phyloP scores from a whole-genome alignment of 805 yeast genomes.

The Sugiyamaella chiloensis region DNA sequence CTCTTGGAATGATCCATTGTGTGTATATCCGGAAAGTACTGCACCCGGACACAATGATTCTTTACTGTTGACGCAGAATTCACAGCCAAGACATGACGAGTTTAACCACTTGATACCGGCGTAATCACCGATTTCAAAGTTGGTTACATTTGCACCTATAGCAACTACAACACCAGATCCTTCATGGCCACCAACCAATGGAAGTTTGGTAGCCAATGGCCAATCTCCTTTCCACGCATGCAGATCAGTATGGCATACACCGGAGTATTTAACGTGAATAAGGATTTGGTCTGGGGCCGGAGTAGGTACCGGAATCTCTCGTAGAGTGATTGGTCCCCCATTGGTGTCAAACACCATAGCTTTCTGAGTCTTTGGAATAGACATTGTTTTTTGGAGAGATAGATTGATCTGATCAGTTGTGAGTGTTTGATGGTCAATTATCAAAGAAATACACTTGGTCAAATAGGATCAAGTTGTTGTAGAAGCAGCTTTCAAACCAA shows the following conservation, averaged over 20 bases:
- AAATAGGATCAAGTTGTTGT: too few species aligned
- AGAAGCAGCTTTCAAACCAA: too few species aligned
- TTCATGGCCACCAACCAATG: slow-evolving; percentile 85
- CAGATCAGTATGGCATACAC: slow-evolving; percentile 91
- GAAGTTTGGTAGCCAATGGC: slow-evolving; percentile 73
- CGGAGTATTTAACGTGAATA: slow-evolving; percentile 79
- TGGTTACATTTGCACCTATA: slow-evolving; percentile 62
- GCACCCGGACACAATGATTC: slow-evolving; percentile 73
- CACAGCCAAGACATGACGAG: slow-evolving; percentile 74
- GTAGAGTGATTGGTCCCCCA: slow-evolving; percentile 62
- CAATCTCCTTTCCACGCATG: slow-evolving; percentile 96
- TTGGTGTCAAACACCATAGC: slow-evolving; percentile 65
- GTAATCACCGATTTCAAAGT: slow-evolving; percentile 72
- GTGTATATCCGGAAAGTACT: slow-evolving; percentile 79
- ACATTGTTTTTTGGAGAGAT: background rate
- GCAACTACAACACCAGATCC: slow-evolving; percentile 87
- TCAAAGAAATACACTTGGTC: too few species aligned
- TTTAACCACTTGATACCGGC: slow-evolving; percentile 87
- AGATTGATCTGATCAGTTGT: too few species aligned
- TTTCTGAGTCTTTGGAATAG: slow-evolving; percentile 64
- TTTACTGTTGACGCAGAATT: slow-evolving; percentile 60
- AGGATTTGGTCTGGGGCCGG: slow-evolving; percentile 77
- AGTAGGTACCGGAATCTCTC: slow-evolving; percentile 74
- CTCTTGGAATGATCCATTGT: slow-evolving; percentile 89
- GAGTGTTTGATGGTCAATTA: too few species aligned